Conservation (phyloP, 768 basidiomycete species). For the Suillus luteus region DNA sequence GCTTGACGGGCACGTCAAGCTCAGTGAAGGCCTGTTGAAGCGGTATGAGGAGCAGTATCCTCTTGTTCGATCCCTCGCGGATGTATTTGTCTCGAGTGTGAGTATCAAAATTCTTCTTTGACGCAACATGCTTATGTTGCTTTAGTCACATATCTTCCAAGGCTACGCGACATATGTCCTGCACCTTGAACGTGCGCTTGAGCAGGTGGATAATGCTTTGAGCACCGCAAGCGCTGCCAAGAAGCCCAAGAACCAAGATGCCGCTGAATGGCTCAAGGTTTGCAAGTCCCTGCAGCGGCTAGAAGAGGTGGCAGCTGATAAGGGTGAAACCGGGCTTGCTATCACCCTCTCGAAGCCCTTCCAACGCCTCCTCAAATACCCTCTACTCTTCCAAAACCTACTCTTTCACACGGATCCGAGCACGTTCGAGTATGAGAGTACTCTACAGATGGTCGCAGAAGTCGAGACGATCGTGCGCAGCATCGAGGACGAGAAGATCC, state of each 20-base stretch:
- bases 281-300: conserved; percentile 73
- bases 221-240: conserved; percentile 61
- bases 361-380: conserved; percentile 95
- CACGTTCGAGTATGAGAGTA: conserved; percentile 96
- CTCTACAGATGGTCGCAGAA: conserved; percentile 94
- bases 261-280: conserved; percentile 75
- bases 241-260: conserved; percentile 82
- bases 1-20: conserved; percentile 83
- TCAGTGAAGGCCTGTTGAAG: conserved; percentile 83
- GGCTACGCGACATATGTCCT: conserved; percentile 94
- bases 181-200: conserved; percentile 89
- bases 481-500: conserved; percentile 98
- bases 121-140: conserved; percentile 14
- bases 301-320: conserved; percentile 78
- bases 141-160: conserved; percentile 87
- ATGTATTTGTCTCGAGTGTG: conserved; percentile 95
- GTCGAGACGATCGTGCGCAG: conserved; percentile 95
- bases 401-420: conserved; percentile 97
- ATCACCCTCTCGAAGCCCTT: conserved; percentile 97
- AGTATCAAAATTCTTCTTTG: conserved; percentile 34
- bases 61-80: conserved; percentile 87
- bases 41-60: conserved; percentile 97
- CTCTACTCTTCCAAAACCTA: conserved; percentile 95
- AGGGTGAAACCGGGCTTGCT: conserved; percentile 91
- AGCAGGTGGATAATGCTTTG: conserved; percentile 82